These are phyloP conservation scores for Fistulinella prunicolor DNA, from an alignment of 768 basidiomycete species.

Conservation along the genomic window DNA sequence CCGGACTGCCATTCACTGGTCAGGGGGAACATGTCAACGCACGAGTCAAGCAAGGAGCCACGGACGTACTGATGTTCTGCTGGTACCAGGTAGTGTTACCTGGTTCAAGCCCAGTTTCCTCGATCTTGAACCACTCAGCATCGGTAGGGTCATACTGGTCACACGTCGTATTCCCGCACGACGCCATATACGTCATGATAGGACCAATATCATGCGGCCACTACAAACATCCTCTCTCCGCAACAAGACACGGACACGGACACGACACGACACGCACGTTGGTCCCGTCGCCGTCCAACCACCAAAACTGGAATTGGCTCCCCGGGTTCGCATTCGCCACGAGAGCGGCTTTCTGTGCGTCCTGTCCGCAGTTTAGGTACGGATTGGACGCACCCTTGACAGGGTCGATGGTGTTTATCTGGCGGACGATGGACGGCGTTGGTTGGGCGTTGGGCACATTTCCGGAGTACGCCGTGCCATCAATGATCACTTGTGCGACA, in stretches of 20 bases:
- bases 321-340: slow-evolving; percentile 60
- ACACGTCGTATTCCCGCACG: slow-evolving; percentile 56
- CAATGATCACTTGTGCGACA: slow-evolving; percentile 40
- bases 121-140: slow-evolving; percentile 76
- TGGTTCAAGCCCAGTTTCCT: slow-evolving; percentile 45
- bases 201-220: slow-evolving; percentile 65
- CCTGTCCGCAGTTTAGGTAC: slow-evolving; percentile 57
- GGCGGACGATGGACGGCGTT: slow-evolving; percentile 42
- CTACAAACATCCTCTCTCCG: slow-evolving; percentile 13
- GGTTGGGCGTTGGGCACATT: slow-evolving; percentile 41
- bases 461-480: slow-evolving; percentile 43
- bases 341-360: slow-evolving; percentile 47
- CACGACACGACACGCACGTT: slow-evolving; percentile 26
- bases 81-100: slow-evolving; percentile 49
- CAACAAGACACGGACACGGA: not conserved
- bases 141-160: slow-evolving; percentile 53
- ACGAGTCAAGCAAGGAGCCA: too few species aligned
- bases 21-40: not conserved
- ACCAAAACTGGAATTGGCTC: slow-evolving; percentile 51
- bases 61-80: slow-evolving; percentile 49
- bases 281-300: slow-evolving; percentile 46
- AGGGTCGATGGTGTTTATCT: slow-evolving; percentile 41
- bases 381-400: slow-evolving; percentile 58
- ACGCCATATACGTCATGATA: slow-evolving; percentile 71
- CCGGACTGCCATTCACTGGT: slow-evolving; percentile 40